These are phyloP conservation scores for Saccharomyces uvarum DNA, from an alignment of 1,139 yeast species.

Conservation along the genomic window DNA sequence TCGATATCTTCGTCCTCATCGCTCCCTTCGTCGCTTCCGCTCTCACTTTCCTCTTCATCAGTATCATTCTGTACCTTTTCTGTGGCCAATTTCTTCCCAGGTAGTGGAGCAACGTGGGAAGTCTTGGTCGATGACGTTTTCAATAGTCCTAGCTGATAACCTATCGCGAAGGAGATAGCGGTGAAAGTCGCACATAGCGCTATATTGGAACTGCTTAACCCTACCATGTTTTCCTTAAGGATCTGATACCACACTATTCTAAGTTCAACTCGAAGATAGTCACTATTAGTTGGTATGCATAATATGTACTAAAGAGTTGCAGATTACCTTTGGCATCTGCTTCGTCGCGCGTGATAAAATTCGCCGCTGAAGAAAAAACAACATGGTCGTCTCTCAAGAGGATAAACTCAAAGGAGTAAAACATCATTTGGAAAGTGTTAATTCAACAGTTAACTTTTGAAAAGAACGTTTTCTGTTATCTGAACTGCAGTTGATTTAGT, in stretches of 20 bases:
- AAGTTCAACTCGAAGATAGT: neutral
- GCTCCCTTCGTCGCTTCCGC: constrained; percentile 32
- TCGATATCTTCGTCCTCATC: constrained; percentile 50
- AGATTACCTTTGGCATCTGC: neutral
- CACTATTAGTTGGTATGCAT: neutral
- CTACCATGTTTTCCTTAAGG: constrained; percentile 4
- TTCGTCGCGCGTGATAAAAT: neutral
- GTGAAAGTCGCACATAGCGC: neutral
- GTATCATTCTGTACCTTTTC: constrained; percentile 22
- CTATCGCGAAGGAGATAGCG: neutral
- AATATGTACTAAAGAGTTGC: neutral
- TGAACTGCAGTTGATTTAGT: neutral
- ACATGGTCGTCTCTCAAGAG: constrained; percentile 1
- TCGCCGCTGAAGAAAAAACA: neutral
- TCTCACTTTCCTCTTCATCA: constrained; percentile 28
- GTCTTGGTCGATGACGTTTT: constrained; percentile 13
- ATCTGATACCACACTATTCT: neutral
- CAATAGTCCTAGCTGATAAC: neutral
- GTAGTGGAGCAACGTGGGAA: constrained; percentile 7
- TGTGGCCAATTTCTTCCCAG: constrained; percentile 7
- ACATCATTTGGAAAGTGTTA: neutral
- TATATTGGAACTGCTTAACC: constrained; percentile 13
- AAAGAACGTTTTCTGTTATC: constrained; percentile 5
- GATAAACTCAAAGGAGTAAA: neutral
- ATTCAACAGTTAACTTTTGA: constrained; percentile 5